A percentile compares a stretch with the other conserved stretches of the same genome.
Conservation (phyloP, 805 yeast species). For the Saccharomycopsis vini region DNA sequence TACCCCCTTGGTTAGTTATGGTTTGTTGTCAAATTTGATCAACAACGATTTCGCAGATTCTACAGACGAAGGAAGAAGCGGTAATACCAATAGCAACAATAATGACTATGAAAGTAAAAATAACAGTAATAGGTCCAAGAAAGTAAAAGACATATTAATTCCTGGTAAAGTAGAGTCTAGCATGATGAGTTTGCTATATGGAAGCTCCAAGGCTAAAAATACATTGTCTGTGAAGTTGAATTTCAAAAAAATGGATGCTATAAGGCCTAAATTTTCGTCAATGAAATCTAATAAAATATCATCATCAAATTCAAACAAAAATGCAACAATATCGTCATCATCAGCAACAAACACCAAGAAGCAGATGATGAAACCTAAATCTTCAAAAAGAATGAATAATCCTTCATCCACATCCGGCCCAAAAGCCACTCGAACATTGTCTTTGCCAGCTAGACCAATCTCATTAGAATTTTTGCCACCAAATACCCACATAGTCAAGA, state of each 20-base stretch:
- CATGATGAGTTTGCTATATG: background rate
- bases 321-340: background rate
- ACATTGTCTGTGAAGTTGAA: slow-evolving; percentile 9
- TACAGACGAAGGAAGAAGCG: background rate
- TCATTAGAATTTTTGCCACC: slow-evolving; percentile 3
- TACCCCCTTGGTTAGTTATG: slow-evolving; percentile 19
- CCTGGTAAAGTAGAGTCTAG: slow-evolving; percentile 18
- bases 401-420: slow-evolving; percentile 36
- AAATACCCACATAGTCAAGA: background rate
- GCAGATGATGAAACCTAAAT: background rate
- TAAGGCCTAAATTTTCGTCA: background rate
- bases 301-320: background rate
- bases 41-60: slow-evolving; percentile 12
- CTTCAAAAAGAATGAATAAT: slow-evolving; percentile 29
- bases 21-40: slow-evolving; percentile 14
- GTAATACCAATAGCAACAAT: background rate
- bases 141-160: slow-evolving; percentile 12
- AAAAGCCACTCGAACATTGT: slow-evolving; percentile 37
- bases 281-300: background rate
- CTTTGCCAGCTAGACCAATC: slow-evolving; percentile 27
- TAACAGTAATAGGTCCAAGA: too few relatives aligned
- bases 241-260: slow-evolving; percentile 10
- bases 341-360: background rate
- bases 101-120: background rate
- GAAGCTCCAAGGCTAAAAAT: background rate